phyloP scores from a whole-genome alignment of 371 early-diverging fungal species.

The Syncephalis fuscata region DNA sequence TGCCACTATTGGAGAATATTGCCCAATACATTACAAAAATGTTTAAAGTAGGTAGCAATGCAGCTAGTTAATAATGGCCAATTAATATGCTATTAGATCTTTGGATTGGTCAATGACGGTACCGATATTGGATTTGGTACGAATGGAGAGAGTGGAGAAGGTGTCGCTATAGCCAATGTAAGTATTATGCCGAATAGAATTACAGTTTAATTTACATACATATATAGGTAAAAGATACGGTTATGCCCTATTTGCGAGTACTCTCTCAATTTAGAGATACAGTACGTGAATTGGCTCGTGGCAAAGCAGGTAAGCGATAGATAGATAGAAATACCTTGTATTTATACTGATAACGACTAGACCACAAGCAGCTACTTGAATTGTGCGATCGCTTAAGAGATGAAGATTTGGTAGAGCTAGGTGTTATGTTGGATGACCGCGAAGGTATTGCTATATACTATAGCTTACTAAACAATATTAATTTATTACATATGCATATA shows the following conservation, averaged over 20 bases:
- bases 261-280: constrained; percentile 77
- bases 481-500: too few species aligned
- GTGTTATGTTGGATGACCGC: constrained; percentile 84
- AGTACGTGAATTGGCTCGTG: constrained; percentile 57
- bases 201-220: neutral
- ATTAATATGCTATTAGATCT: constrained; percentile 17
- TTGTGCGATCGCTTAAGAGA: constrained; percentile 81
- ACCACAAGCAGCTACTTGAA: constrained; percentile 41
- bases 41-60: constrained; percentile 21
- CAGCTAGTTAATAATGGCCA: neutral
- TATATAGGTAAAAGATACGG: constrained; percentile 37
- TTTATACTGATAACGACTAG: neutral
- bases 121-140: constrained; percentile 31
- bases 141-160: constrained; percentile 14
- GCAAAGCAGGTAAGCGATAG: constrained; percentile 11
- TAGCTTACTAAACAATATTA: too few species aligned
- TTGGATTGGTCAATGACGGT: constrained; percentile 47
- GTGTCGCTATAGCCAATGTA: constrained; percentile 15
- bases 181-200: neutral
- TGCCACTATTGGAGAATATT: constrained; percentile 45
- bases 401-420: constrained; percentile 63
- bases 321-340: neutral
- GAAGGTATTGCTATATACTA: constrained; percentile 24
- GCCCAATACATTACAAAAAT: constrained; percentile 70
- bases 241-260: constrained; percentile 63